These are phyloP conservation scores for Dendrobium nobile DNA, from an alignment of 106 monocot species.

Conservation along the genomic window DNA sequence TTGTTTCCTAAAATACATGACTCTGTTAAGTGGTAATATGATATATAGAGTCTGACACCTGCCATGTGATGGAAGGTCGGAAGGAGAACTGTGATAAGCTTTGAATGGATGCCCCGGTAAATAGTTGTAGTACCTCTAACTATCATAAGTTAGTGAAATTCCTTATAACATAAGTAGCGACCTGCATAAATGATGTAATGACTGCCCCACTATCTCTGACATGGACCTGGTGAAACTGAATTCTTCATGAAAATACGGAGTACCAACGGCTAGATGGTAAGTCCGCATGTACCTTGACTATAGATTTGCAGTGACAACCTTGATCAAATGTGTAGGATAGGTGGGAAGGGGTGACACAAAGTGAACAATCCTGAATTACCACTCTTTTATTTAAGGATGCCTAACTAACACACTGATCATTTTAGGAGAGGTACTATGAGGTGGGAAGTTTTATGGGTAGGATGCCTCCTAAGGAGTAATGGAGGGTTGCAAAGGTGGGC, in stretches of 20 bases:
- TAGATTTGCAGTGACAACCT: slow-evolving; percentile 10
- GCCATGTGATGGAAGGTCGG: neutral
- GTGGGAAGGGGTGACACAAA: slow-evolving; percentile 13
- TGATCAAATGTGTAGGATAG: slow-evolving; percentile 12
- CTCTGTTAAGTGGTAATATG: no score
- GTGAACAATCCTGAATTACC: slow-evolving; percentile 8
- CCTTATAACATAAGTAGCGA: slow-evolving; percentile 2
- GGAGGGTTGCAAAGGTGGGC: no score
- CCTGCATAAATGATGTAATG: slow-evolving; percentile 13
- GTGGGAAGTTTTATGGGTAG: neutral
- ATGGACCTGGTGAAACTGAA: neutral
- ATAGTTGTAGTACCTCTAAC: slow-evolving; percentile 14
- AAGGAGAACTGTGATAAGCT: slow-evolving; percentile 14
- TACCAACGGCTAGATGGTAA: neutral
- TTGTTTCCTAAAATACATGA: slow-evolving; percentile 19
- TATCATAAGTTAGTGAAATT: slow-evolving; percentile 1
- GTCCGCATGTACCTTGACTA: neutral
- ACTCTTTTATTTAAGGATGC: neutral
- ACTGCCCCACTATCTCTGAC: neutral
- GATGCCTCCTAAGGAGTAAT: neutral
- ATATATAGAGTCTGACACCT: no score
- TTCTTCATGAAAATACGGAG: neutral
- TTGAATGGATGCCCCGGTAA: slow-evolving; percentile 15
- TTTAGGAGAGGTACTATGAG: neutral
- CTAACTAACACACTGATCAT: neutral